Conservation (phyloP, 1,284 basidiomycete genomes). For the Leccinum griseonigrum region DNA sequence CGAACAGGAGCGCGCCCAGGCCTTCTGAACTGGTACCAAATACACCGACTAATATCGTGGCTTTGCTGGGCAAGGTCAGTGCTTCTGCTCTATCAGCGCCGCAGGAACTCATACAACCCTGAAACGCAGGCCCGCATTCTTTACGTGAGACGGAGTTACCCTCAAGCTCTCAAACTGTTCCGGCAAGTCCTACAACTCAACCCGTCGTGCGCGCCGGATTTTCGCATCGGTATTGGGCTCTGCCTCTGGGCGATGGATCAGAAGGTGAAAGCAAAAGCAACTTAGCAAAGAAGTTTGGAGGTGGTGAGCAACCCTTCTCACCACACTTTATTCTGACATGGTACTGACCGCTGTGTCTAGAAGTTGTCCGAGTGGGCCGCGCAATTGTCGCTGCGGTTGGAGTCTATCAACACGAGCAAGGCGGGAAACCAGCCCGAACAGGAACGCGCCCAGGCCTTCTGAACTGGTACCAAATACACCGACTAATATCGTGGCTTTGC, state of each 20-base stretch:
- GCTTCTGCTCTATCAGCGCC: not conserved
- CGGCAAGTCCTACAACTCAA: conserved; percentile 74
- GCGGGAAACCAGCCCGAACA: conserved; percentile 56
- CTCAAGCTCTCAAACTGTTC: conserved; percentile 79
- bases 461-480: conserved; percentile 66
- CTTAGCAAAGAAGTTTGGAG: conserved; percentile 85
- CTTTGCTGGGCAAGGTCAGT: conserved; percentile 73
- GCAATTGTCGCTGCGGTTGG: conserved; percentile 78
- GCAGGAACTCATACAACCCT: not conserved
- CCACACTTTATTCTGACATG: not conserved
- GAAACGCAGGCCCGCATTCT: conserved; percentile 70
- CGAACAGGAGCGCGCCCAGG: too few relatives aligned
- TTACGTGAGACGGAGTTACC: conserved; percentile 74
- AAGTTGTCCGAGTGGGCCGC: conserved; percentile 77
- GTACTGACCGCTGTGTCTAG: conserved; percentile 37
- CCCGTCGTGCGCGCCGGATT: conserved; percentile 78
- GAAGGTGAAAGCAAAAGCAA: conserved; percentile 51
- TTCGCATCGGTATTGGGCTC: conserved; percentile 89
- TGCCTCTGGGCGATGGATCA: conserved; percentile 89
- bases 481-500: conserved; percentile 79
- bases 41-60: conserved; percentile 75
- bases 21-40: too few relatives aligned
- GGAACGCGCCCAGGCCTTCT: conserved; percentile 55
- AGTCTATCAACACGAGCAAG: conserved; percentile 80
- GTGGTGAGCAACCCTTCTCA: conserved; percentile 51